Base-by-base conservation (phyloP, 768 basidiomycete genomes). In the Melanogaster broomeanus region DNA sequence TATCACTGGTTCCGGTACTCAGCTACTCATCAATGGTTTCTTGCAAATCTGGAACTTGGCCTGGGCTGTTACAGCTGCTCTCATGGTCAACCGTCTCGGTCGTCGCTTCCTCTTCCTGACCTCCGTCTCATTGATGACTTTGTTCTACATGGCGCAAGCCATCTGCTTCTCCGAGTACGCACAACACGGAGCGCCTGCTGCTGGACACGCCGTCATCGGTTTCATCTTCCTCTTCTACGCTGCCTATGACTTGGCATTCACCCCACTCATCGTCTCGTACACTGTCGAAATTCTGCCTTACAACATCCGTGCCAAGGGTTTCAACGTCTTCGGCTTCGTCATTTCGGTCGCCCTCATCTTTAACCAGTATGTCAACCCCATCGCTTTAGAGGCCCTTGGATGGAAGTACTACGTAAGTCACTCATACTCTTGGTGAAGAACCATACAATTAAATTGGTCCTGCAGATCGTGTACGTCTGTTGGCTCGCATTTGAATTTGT, bases 201-300 rank as follows among this genome's bases (percentile, higher is more conserved):
- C 87, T 8, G 84, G 81, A 6, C 82, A 90, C 60, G 78, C 87
- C 19, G 82, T 90, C 69, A 86, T 93, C 52, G 88, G 81, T 3
- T 87, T 90, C 74, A 88, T 92, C 70, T 92, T 91, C 80, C 66
- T 92, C 51, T 92, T 82, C 74, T 90, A 88, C 64, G 83, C 83
- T 9, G 74, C 80, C 45, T 93, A 91, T 64, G 88, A 92, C 63
- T 63, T 93, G 39, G 90, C 90, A 13, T 93, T 91, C 76, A 85
- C 88, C 4, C 92, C 93, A 9, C 85, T 94, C 53, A 86, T 92
- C 58, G 85, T 93, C 49, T 82, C 87, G 0, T 93, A 94, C 74
- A 89, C 90, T 39, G 79, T 93, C 56, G 93, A 96, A 70, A 94
- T 95, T 70, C 73, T 94, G 47, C 92, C 92, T 6, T 93, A 79